Evolutionary conservation across 140 eudicot species (phyloP).

Genomic region (Senecio squalidus): DNA sequence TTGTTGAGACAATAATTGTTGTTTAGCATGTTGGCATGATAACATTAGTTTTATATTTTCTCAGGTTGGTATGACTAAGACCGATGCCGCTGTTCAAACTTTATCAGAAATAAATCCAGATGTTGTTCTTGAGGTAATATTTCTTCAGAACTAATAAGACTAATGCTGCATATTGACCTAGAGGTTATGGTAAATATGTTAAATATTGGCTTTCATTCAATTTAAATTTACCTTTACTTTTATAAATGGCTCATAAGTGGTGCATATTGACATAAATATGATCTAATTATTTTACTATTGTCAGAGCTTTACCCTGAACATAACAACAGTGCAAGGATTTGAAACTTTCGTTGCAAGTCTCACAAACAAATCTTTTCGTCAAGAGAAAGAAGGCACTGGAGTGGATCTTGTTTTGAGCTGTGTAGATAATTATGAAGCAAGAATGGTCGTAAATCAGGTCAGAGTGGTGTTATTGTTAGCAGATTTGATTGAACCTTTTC

Average conservation of each 20-base stretch:
- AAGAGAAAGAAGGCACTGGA: slow-evolving; percentile 71
- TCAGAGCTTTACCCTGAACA: slow-evolving; percentile 95
- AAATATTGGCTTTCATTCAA: too few relatives aligned
- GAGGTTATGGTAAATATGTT: slow-evolving; percentile 8
- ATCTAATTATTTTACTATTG: background rate
- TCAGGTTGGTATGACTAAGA: slow-evolving; percentile 95
- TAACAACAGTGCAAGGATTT: slow-evolving; percentile 94
- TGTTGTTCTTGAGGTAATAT: slow-evolving; percentile 86
- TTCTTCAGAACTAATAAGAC: background rate
- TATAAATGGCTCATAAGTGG: background rate
- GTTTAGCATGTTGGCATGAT: background rate
- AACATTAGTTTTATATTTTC: slow-evolving; percentile 9
- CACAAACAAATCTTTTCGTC: slow-evolving; percentile 50
- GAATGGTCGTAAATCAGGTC: slow-evolving; percentile 99
- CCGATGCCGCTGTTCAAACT: slow-evolving; percentile 99
- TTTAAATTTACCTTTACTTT: too few relatives aligned
- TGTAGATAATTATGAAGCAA: slow-evolving; percentile 96
- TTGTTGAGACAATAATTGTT: slow-evolving; percentile 1
- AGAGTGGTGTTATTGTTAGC: slow-evolving; percentile 6
- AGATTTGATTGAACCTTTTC: background rate
- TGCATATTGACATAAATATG: background rate
- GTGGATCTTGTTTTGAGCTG: slow-evolving; percentile 98
- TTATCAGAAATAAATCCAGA: slow-evolving; percentile 95
- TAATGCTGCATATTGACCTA: background rate
- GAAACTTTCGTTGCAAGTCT: slow-evolving; percentile 89